Conservation (phyloP, 208 protist genomes). For the Crithidia expoeki region DNA sequence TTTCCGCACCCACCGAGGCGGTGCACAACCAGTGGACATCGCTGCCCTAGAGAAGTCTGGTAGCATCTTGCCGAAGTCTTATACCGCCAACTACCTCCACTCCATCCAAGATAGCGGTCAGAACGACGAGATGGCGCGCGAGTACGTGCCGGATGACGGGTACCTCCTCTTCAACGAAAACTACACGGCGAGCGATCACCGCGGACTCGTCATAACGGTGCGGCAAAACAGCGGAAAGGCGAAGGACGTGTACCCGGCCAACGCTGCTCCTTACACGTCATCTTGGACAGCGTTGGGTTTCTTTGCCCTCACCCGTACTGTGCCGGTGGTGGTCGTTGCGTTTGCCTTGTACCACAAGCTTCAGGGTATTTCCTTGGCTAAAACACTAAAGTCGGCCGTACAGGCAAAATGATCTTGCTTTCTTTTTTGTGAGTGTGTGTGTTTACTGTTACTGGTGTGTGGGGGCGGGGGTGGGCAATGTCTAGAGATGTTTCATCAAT, state of each 20-base stretch:
- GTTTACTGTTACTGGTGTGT: background rate
- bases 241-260: conserved; percentile 45
- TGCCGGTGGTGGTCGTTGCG: conserved; percentile 24
- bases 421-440: background rate
- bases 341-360: conserved; percentile 26
- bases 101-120: conserved; percentile 20
- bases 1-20: conserved; percentile 25
- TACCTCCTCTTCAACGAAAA: conserved; percentile 82
- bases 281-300: conserved; percentile 26
- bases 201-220: conserved; percentile 66
- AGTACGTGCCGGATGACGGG: conserved; percentile 38
- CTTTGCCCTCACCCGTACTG: conserved; percentile 39
- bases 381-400: background rate
- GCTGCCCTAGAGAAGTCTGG: conserved; percentile 30
- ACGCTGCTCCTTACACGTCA: conserved; percentile 56
- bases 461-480: too few species aligned
- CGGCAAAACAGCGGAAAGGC: conserved; percentile 40
- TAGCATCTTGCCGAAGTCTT: conserved; percentile 32
- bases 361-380: background rate
- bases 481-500: too few species aligned
- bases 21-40: conserved; percentile 34
- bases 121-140: conserved; percentile 23
- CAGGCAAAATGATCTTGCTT: background rate
- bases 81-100: conserved; percentile 26
- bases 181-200: conserved; percentile 69